Base-by-base conservation (phyloP, 2,329 filamentous ascomycete species). In the Stenocarpella maydis region DNA sequence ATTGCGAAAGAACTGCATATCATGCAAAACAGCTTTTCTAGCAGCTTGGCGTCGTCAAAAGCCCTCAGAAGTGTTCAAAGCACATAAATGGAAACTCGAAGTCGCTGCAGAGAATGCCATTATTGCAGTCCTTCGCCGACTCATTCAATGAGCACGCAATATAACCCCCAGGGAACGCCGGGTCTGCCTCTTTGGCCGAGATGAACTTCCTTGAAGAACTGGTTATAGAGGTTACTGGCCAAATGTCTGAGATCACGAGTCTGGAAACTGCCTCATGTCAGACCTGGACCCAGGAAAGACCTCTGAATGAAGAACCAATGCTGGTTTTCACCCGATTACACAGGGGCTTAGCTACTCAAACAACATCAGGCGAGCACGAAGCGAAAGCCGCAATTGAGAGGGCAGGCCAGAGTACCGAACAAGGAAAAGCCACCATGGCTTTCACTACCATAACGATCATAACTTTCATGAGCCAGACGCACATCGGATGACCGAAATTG, bases 381-480 rank as follows among this genome's bases (percentile, higher is more conserved):
- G 60, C 67, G 17, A 31, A 65, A 12, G 17, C 43, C 7, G 41
- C 49, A 3, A 26, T 65, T 10, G 12, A 60, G 1, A 39, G 58
- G 17, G 28, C 55, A 21, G 28, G 31, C 1, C 15, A 66, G 19
- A 60, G 61, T 4, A 14, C 55, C 4, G 9, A 21, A 41, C 67
- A 69, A 19, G 67, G 67, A 0, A 55, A 66, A 17, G 49, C 67
- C 5, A 41, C 60, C 1, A 60, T 60, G 67, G 60, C 67, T 1
- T 69, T 69, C 61, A 66, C 67, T 10, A 69, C 66, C n/a, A 69
- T 66, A 28, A 69, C 61, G 4, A 60, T 66, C 2, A 60, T 69
- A n/a, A n/a, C n/a, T 1, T 69, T 66, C 19, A 81, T 83, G 71
- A 74, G 80, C 72, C 2, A 14, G n/a, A 39, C 34, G 24, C 10